Evolutionary conservation across 768 basidiomycete species (phyloP), one percentile per base, ranked within the genome.

Genomic region (Lentinula guzmanii): DNA sequence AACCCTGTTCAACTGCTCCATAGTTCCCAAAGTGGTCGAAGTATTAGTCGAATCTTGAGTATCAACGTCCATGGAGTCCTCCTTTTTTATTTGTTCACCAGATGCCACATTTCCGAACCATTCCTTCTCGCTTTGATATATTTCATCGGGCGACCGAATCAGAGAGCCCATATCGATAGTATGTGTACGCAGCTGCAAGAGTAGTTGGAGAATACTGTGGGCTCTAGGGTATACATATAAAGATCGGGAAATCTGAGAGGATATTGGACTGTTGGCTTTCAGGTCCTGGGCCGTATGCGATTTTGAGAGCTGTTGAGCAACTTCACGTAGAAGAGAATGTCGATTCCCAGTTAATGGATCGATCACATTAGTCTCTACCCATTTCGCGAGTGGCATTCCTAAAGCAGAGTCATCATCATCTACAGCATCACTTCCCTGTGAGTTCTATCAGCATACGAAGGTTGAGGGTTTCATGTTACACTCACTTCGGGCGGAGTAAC

Each of bases 141-240:
- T 64, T 64, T 84, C 83, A 18, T 75, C 74, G 0, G 81, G 81
- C 2, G 69, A 65, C 58, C 73, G 77, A 53, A 84, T 80, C 58
- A 84, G 65, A 4, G 79, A 72, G 3, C 74, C 79, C 80, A 84
- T 82, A 63, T 84, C 83, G 58, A 84, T 78, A 68, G 82, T 81
- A 58, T 81, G 76, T 21, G 74, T 64, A 41, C 72, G 66, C 11
- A 84, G 77, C 37, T 79, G 77, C 45, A 72, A 66, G 11, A 84
- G 69, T 16, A 74, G 70, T 9, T 74, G 68, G 28, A 83, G 71
- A 4, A 80, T 75, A 5, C 72, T 64, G 34, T 74, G 68, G 0
- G 76, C 77, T n/a, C 70, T 63, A 0, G 82, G 82, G 61, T 76
- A 79, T 11, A 78, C 62, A 58, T 79, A 63, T 16, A 82, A 62